Evolutionary conservation across 1,284 basidiomycete species (phyloP), one percentile per base, ranked within the genome.

Genomic region (Xerocomus minutiporus): DNA sequence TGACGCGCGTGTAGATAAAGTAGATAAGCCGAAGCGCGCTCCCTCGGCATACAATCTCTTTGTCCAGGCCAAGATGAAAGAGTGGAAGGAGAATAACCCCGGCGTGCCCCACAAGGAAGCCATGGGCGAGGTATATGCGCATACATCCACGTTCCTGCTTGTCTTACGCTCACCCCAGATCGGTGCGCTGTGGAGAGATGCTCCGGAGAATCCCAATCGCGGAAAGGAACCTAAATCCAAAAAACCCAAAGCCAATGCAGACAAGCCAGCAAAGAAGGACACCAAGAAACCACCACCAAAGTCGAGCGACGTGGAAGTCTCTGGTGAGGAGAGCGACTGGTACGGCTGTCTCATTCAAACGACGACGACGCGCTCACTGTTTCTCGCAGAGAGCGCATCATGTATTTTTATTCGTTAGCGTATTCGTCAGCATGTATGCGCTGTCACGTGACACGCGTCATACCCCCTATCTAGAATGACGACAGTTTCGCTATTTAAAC

Each of bases 201-300:
- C 80, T 0, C 78, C 78, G 1, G 80, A 82, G 59, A 83, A 83
- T 60, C 81, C 81, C 1, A 82, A 80, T 54, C 74, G 79, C 35
- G 81, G 80, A 12, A 72, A 80, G 53, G 73, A 72, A 17, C 62
- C 72, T 39, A 76, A 73, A 50, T 35, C 71, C 36, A 70, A 66
- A 34, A 73, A 76, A 51, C 61, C 75, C 29, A 78, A 74, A 50
- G 67, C 59, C 9, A 55, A 61, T 4, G 69, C 66, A 46, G 64
- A 64, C 51, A 64, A 49, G 46, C 40, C 51, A 47, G 54, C 50
- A 51, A 20, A 20, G 20, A 65, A 58, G 55, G 50, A 41, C 40
- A 41, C 48, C 26, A 60, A 65, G 31, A 57, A 64, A 17, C 51
- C 59, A 4, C 52, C 52, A 39, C 50, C 54, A 40, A 57, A 57